phyloP scores from a whole-genome alignment of 1,139 yeast genomes.

The Hansenula anomala region DNA sequence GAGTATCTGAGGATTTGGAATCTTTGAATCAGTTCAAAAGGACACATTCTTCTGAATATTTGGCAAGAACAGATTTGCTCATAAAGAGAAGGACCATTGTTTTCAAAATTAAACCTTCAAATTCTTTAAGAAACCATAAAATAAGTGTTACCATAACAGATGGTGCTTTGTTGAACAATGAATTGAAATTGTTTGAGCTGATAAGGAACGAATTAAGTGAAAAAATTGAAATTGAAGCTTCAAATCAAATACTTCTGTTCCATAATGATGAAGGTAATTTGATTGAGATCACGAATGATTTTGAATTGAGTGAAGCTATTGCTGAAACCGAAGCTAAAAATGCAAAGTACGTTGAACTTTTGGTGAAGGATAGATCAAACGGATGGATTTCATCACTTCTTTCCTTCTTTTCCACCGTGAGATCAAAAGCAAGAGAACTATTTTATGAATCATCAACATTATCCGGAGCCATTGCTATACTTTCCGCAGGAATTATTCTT shows the following conservation, averaged over 20 bases:
- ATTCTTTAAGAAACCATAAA: conserved; percentile 13
- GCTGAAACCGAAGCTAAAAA: conserved; percentile 5
- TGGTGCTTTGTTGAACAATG: conserved; percentile 15
- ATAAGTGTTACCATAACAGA: conserved; percentile 19
- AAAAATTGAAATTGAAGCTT: conserved; percentile 18
- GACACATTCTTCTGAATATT: conserved; percentile 17
- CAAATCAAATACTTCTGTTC: conserved; percentile 26
- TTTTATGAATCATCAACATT: not conserved
- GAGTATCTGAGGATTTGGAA: conserved; percentile 10
- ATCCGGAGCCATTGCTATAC: not conserved
- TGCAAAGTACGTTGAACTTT: not conserved
- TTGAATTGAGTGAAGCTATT: conserved; percentile 28
- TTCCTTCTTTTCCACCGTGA: not conserved
- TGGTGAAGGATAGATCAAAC: not conserved
- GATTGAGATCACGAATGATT: conserved; percentile 25
- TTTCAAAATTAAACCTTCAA: conserved; percentile 14
- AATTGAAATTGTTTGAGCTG: conserved; percentile 17
- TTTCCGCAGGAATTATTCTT: not conserved
- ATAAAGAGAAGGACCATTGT: conserved; percentile 13
- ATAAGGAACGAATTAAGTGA: conserved; percentile 23
- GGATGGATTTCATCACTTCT: not conserved
- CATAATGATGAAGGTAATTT: conserved; percentile 30
- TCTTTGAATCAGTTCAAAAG: conserved; percentile 9
- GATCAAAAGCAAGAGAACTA: not conserved
- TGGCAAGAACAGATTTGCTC: conserved; percentile 15